phyloP scores from a whole-genome alignment of 352 stramenopile species.

The Globisporangium abappressorium region DNA sequence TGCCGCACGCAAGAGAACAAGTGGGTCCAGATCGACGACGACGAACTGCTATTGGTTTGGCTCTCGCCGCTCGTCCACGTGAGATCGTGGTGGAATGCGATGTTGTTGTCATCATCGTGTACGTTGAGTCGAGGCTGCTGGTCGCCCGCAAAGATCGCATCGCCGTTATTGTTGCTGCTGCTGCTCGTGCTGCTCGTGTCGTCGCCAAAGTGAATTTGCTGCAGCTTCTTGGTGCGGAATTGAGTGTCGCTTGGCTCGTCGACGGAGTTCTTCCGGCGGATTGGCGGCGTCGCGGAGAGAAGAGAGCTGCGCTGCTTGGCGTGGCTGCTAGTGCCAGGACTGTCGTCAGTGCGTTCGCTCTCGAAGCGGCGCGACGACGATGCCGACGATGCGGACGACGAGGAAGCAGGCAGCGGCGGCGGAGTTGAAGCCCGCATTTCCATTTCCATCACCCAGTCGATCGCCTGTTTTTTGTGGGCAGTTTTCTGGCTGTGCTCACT shows the following conservation, averaged over 20 bases:
- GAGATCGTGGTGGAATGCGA: constrained; percentile 5
- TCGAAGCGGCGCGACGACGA: neutral
- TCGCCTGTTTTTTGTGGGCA: neutral
- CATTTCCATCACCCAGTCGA: neutral
- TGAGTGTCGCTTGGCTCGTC: neutral
- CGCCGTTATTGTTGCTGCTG: neutral
- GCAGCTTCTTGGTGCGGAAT: neutral
- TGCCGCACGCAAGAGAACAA: constrained; percentile 20
- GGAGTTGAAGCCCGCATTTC: neutral
- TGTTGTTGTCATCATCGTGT: neutral
- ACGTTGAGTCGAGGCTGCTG: constrained; percentile 4
- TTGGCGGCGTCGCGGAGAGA: neutral
- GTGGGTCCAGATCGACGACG: constrained; percentile 9
- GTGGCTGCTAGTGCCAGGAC: neutral
- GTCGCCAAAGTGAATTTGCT: neutral
- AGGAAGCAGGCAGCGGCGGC: neutral
- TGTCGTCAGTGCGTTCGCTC: neutral
- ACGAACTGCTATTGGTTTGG: neutral
- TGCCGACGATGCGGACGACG: too few species aligned
- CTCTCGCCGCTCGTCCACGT: constrained; percentile 1
- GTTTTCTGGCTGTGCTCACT: neutral
- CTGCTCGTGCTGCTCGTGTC: constrained; percentile 10
- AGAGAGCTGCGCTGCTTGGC: constrained; percentile 12
- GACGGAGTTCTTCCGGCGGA: neutral
- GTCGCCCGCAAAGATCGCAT: neutral